Percentiles rank a stretch among this genome's conserved stretches.
phyloP scores from a whole-genome alignment of 306 rosid species.

The Vicia faba region DNA sequence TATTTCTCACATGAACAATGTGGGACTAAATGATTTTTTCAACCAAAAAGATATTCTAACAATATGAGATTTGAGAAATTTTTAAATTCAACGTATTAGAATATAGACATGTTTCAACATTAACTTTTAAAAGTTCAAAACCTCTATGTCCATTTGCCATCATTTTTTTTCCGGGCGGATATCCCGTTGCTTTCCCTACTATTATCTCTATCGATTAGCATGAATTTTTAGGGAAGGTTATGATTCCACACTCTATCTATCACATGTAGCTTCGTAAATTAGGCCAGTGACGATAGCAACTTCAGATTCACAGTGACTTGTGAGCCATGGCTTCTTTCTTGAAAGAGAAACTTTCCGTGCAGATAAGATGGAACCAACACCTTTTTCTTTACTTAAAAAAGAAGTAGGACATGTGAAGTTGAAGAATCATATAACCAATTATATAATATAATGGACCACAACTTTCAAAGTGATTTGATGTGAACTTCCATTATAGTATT shows the following conservation, averaged over 20 bases:
- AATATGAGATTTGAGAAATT: too few relatives aligned
- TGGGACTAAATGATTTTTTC: too few relatives aligned
- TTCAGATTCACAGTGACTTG: slow-evolving; percentile 27
- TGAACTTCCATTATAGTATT: not conserved
- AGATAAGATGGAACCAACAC: slow-evolving; percentile 38
- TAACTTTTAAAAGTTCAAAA: too few relatives aligned
- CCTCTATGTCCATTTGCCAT: too few relatives aligned
- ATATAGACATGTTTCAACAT: too few relatives aligned
- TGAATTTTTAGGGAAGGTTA: not conserved
- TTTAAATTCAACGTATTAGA: too few relatives aligned
- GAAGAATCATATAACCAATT: slow-evolving; percentile 17
- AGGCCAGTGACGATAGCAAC: slow-evolving; percentile 29
- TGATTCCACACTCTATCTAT: slow-evolving; percentile 16
- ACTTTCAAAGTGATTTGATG: slow-evolving; percentile 13
- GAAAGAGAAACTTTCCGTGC: slow-evolving; percentile 26
- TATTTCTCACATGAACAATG: too few relatives aligned
- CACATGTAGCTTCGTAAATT: slow-evolving; percentile 27
- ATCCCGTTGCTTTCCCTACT: too few relatives aligned
- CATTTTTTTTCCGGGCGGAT: too few relatives aligned
- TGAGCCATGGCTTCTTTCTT: slow-evolving; percentile 8
- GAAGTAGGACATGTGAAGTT: slow-evolving; percentile 29
- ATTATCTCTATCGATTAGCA: too few relatives aligned
- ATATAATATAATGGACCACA: slow-evolving; percentile 34
- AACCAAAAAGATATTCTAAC: too few relatives aligned
- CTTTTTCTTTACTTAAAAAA: slow-evolving; percentile 42